Evolutionary conservation across 108 stramenopile genomes (phyloP).

Genomic region (Aurantiochytrium sp.): DNA sequence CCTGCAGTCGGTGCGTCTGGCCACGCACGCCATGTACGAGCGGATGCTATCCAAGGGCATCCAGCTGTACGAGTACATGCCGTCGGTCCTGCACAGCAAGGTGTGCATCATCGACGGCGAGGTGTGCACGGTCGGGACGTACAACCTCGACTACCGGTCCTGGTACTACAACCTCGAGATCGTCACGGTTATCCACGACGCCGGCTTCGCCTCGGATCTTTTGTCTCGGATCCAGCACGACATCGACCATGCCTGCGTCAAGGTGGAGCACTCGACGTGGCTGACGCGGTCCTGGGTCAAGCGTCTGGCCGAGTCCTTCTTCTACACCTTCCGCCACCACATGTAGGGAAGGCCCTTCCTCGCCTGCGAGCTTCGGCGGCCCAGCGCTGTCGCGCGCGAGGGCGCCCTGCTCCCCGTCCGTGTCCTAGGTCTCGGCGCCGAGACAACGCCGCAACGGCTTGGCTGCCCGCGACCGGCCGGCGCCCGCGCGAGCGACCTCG

Average conservation of each 20-base stretch:
- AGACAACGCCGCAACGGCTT: too few relatives aligned
- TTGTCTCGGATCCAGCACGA: background rate
- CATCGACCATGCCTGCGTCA: background rate
- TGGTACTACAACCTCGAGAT: conserved; percentile 31
- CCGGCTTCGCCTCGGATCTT: background rate
- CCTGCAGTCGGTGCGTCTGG: conserved; percentile 8
- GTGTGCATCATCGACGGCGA: background rate
- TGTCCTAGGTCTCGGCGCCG: too few relatives aligned
- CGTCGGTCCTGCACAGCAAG: conserved; percentile 1
- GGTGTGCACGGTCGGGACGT: background rate
- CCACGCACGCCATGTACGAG: conserved; percentile 24
- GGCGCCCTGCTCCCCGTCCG: too few relatives aligned
- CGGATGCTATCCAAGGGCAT: background rate
- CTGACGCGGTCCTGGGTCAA: background rate
- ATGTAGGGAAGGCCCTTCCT: background rate
- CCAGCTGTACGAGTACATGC: conserved; percentile 1
- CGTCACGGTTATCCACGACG: conserved; percentile 22
- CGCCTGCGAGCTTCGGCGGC: too few relatives aligned
- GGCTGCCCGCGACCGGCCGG: too few relatives aligned
- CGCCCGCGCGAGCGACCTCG: too few relatives aligned
- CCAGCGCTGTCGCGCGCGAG: too few relatives aligned
- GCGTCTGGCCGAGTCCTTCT: background rate
- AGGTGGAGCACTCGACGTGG: background rate
- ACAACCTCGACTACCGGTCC: background rate
- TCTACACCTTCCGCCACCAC: conserved; percentile 17